Evolutionary conservation across 1,284 basidiomycete genomes (phyloP), one percentile per base, ranked within the genome.

Genomic region (Sphaerobolus stellatus): DNA sequence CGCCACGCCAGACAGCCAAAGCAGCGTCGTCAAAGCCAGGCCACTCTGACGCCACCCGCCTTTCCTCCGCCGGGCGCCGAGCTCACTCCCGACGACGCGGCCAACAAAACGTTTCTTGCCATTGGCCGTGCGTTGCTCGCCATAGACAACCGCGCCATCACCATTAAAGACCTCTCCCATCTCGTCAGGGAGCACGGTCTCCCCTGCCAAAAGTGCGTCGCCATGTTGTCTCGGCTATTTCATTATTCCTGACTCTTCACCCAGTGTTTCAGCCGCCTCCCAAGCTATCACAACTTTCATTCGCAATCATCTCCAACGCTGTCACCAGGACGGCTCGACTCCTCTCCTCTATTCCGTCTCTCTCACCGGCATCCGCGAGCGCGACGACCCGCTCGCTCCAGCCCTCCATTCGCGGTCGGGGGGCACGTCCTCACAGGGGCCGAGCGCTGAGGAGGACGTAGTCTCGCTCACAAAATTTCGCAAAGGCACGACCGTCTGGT

Each of bases 251-350:
- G 18, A 53, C n/a, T 55, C 47, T 45, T 47, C 54, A 49, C 59
- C 18, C 66, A 90, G 87, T 66, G 75, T 80, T 50, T 88, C 86
- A 47, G 87, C 87, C 50, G 87, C 88, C 13, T 82, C 83, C 40
- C 87, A 90, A 67, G 85, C 88, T 16, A 88, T 90, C 65, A 88
- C 86, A 4, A 87, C 85, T 18, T 90, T 87, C 67, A 84, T 90
- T 61, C 82, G 88, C 51, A 77, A 77, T 56, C 88, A 90, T 64
- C 76, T 84, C 59, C 69, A 79, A 44, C 84, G 88, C 48, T 89
- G 87, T 61, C 81, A 88, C 58, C 78, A 86, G 61, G 86, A 89
- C 65, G 79, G 83, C 43, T 40, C 33, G 14, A 48, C n/a, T 20
- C 86, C 88, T 2, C 79, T 90, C 6, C 78, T 90, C 40, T 75